phyloP scores from a whole-genome alignment of 257 asterid species.

The Capsicum chinense region DNA sequence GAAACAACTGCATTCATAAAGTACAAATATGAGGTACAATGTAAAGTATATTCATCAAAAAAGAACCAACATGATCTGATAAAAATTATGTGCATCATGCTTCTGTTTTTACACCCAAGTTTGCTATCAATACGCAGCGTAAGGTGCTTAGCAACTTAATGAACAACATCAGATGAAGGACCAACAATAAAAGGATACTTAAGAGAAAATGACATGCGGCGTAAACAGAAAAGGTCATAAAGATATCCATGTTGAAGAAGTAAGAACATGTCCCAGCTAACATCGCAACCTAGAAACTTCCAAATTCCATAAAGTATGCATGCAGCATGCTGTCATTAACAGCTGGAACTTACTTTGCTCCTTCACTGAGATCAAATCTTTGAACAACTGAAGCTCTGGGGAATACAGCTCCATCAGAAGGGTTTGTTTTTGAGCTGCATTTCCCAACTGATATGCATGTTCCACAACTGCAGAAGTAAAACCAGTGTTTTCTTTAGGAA shows the following conservation, averaged over 20 bases:
- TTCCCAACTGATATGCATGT: conserved; percentile 83
- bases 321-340: conserved; percentile 9
- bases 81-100: neutral
- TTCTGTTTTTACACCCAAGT: neutral
- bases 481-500: neutral
- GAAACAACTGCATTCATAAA: neutral
- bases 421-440: conserved; percentile 84
- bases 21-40: neutral
- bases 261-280: neutral
- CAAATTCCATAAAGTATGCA: neutral
- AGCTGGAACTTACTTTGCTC: conserved; percentile 58
- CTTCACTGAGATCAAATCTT: conserved; percentile 70
- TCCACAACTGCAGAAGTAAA: conserved; percentile 66
- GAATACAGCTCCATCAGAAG: conserved; percentile 87
- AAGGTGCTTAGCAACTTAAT: neutral
- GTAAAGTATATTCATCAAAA: neutral
- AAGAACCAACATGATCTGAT: neutral
- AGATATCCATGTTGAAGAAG: neutral
- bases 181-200: neutral
- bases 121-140: neutral
- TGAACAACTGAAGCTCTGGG: conserved; percentile 83
- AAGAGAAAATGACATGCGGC: neutral
- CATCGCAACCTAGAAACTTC: conserved; percentile 14
- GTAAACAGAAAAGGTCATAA: neutral
- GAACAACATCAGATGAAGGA: conserved; percentile 7